Percentiles rank a stretch among this genome's conserved stretches.
phyloP scores from a whole-genome alignment of 345 rosid species.

The Pistacia vera region DNA sequence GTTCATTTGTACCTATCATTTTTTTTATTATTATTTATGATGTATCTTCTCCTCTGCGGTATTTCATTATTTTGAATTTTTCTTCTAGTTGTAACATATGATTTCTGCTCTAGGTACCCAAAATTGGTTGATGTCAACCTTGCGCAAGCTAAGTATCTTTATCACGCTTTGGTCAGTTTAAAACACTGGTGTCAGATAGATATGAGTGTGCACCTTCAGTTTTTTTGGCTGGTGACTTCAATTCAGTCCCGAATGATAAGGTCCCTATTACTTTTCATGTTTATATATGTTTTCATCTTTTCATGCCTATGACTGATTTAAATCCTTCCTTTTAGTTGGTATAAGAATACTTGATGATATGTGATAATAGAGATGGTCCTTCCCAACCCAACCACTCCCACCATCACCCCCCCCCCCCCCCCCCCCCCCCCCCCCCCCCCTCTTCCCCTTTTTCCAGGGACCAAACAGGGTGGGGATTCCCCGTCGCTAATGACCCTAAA shows the following conservation, averaged over 20 bases:
- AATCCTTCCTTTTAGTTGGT: neutral
- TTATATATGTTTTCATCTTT: neutral
- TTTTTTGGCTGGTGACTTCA: conserved; percentile 89
- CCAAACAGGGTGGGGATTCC: too few species aligned
- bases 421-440: too few species aligned
- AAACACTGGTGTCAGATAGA: conserved; percentile 52
- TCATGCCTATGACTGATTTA: neutral
- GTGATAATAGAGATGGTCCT: too few species aligned
- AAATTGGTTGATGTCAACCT: conserved; percentile 91
- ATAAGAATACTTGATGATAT: neutral
- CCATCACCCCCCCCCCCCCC: too few species aligned
- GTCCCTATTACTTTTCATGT: conserved; percentile 30
- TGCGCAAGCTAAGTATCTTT: conserved; percentile 90
- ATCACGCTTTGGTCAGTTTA: conserved; percentile 66
- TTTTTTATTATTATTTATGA: neutral
- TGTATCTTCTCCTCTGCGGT: conserved; percentile 11
- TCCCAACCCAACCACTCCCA: too few species aligned
- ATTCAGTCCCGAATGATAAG: conserved; percentile 85
- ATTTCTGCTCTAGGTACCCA: conserved; percentile 71
- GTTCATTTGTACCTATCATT: neutral
- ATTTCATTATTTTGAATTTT: neutral
- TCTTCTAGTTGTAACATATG: conserved; percentile 6
- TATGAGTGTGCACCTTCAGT: conserved; percentile 65
- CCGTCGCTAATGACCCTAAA: too few species aligned
- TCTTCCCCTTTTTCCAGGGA: too few species aligned